A percentile compares a stretch with the other conserved stretches of the same genome.
Conservation (phyloP, 2,329 filamentous ascomycete species). For the Fusarium dimerum region DNA sequence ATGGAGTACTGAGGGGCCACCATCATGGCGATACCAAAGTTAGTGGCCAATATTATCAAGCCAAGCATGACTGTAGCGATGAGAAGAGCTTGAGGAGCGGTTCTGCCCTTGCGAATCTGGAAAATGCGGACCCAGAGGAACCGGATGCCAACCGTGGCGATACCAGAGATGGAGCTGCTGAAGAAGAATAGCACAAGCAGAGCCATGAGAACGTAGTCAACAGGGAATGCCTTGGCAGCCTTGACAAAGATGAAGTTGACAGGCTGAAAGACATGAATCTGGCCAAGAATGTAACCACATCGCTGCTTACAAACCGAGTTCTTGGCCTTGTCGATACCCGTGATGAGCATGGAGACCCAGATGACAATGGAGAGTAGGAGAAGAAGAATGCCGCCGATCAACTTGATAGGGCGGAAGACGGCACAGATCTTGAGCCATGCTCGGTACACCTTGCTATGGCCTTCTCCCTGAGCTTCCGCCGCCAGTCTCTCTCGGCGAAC, state of each 20-base stretch:
- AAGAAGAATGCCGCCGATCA: slow-evolving; percentile 79
- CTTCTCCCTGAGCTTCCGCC: slow-evolving; percentile 76
- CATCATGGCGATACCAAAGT: slow-evolving; percentile 90
- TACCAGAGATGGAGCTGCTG: slow-evolving; percentile 80
- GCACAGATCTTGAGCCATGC: slow-evolving; percentile 80
- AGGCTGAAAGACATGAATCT: slow-evolving; percentile 90
- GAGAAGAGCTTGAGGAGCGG: slow-evolving; percentile 86
- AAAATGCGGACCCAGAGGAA: slow-evolving; percentile 96
- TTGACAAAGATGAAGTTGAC: slow-evolving; percentile 82
- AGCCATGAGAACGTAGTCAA: slow-evolving; percentile 90
- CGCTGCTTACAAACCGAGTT: slow-evolving; percentile 89
- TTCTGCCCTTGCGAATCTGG: slow-evolving; percentile 84
- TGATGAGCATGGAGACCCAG: slow-evolving; percentile 93
- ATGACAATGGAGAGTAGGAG: slow-evolving; percentile 73
- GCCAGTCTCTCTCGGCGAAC: slow-evolving; percentile 87
- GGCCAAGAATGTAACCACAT: slow-evolving; percentile 89
- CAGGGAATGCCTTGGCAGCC: slow-evolving; percentile 79
- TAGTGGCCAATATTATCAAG: slow-evolving; percentile 85
- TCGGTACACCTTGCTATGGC: slow-evolving; percentile 71
- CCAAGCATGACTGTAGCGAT: slow-evolving; percentile 90
- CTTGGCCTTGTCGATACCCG: slow-evolving; percentile 91
- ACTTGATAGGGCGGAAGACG: slow-evolving; percentile 83
- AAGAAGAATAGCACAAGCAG: slow-evolving; percentile 86
- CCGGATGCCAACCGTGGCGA: slow-evolving; percentile 85
- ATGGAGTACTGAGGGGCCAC: slow-evolving; percentile 95